Evolutionary conservation across 2,329 filamentous ascomycete genomes (phyloP).

Genomic region (Cordyceps fumosorosea): DNA sequence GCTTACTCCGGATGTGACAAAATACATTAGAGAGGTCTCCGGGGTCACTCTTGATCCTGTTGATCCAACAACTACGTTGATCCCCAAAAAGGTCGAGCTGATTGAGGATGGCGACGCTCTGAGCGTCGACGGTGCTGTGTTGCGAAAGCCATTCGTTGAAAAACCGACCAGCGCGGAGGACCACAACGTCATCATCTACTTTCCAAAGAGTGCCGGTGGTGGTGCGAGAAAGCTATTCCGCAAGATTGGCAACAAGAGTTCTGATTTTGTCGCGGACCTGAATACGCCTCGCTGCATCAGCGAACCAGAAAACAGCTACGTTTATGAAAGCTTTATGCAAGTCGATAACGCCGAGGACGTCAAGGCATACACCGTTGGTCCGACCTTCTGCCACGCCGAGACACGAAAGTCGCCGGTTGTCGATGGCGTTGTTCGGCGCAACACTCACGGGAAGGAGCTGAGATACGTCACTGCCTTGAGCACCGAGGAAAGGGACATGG

Average conservation of each 20-base stretch:
- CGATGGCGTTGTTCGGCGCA: conserved; percentile 89
- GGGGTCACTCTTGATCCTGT: conserved; percentile 68
- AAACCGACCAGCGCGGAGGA: conserved; percentile 98
- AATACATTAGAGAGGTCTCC: conserved; percentile 72
- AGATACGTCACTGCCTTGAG: conserved; percentile 86
- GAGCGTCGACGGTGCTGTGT: conserved; percentile 72
- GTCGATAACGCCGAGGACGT: conserved; percentile 98
- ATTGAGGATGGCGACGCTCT: conserved; percentile 87
- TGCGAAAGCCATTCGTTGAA: conserved; percentile 94
- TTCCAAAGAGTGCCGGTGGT: conserved; percentile 76
- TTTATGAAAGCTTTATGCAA: conserved; percentile 95
- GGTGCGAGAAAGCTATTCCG: conserved; percentile 89
- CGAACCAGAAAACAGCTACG: conserved; percentile 75
- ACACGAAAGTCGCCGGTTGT: conserved; percentile 96
- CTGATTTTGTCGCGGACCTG: conserved; percentile 79
- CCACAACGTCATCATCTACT: conserved; percentile 98
- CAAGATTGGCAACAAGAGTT: conserved; percentile 98
- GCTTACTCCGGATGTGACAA: conserved; percentile 70
- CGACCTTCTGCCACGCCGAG: conserved; percentile 90
- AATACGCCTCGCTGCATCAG: conserved; percentile 72
- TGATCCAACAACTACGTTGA: conserved; percentile 54
- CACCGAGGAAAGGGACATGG: conserved; percentile 75
- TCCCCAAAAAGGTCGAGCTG: conserved; percentile 70
- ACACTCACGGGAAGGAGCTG: conserved; percentile 95
- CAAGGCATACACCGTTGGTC: conserved; percentile 95